These are phyloP conservation scores for Leucogyrophana mollusca DNA, from an alignment of 768 basidiomycete species.

Conservation along the genomic window DNA sequence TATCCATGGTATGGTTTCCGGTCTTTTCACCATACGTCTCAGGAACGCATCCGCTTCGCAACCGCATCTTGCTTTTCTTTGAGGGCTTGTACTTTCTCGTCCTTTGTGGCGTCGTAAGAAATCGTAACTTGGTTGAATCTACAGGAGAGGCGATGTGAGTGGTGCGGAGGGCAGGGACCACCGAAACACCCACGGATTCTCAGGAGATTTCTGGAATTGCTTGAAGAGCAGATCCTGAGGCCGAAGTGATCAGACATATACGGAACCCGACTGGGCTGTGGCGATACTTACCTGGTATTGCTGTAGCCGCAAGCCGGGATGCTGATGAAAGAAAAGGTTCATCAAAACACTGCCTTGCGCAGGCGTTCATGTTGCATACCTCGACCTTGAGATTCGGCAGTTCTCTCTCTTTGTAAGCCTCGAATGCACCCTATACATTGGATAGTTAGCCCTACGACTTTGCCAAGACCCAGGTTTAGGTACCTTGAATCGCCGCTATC, in stretches of 20 bases:
- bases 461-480: conserved; percentile 3
- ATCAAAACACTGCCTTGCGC: conserved; percentile 5
- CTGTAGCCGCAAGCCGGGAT: conserved; percentile 86
- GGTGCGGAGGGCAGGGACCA: not conserved
- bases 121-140: conserved; percentile 86
- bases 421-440: conserved; percentile 67
- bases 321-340: conserved; percentile 38
- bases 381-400: conserved; percentile 76
- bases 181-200: conserved; percentile 74
- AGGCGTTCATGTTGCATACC: conserved; percentile 38
- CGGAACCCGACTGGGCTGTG: not conserved
- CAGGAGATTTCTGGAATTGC: conserved; percentile 94
- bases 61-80: conserved; percentile 64
- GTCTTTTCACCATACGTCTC: not conserved
- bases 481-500: conserved; percentile 87
- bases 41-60: conserved; percentile 60
- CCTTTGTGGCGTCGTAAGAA: conserved; percentile 84
- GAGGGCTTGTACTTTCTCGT: conserved; percentile 77
- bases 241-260: no score
- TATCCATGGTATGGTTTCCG: not conserved
- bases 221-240: conserved; percentile 81
- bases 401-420: conserved; percentile 86
- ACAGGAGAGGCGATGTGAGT: conserved; percentile 1
- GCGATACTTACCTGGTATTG: conserved; percentile 71
- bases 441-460: conserved; percentile 4